Base-by-base conservation (phyloP, 331 rosid species). In the Quercus tomentella region DNA sequence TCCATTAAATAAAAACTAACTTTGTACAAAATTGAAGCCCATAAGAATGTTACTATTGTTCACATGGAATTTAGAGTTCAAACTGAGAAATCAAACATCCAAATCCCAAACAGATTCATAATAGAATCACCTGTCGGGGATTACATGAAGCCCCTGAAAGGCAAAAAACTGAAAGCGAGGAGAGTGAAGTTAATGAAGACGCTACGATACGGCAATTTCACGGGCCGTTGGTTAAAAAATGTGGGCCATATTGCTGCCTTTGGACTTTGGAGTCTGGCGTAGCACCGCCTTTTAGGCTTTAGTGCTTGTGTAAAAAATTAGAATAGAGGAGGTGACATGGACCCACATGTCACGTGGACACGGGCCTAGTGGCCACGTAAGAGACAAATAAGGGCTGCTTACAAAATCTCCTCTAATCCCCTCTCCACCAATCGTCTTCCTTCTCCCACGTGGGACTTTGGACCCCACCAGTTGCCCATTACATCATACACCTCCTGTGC, bases 361-460 rank as follows among this genome's bases (percentile, higher is more conserved):
- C 5, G 28, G 85, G 67, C 1, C 65, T 65, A 70, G 76, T 63
- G 51, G 89, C 92, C 97, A 89, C 92, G 89, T 91, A 67, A 71
- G 72, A 75, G 75, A 26, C 72, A 74, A 84, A 68, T 75, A 54
- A 41, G 8, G 76, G 74, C 83, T 81, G 62, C 79, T 55, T 25
- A 25, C 25, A 71, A 88, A 92, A 94, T 94, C 98, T 85, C 83
- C 71, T 75, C 89, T 91, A 76, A 95, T 95, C 97, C 74, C 73
- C 83, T 90, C 91, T 81, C 94, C 85, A 78, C 99, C 99, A 96
- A 96, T 93, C 92, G 69, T 75, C 80, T 67, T 65, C 73, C 35
- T 11, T 57, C 80, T 77, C 94, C 93, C 99, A 96, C 98, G 97
- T 96, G 99, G 94, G 91, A 3, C 18, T 23, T 0, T 33, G 85